Conservation (phyloP, 139 green algal genomes). For the Picochlorum sp. region DNA sequence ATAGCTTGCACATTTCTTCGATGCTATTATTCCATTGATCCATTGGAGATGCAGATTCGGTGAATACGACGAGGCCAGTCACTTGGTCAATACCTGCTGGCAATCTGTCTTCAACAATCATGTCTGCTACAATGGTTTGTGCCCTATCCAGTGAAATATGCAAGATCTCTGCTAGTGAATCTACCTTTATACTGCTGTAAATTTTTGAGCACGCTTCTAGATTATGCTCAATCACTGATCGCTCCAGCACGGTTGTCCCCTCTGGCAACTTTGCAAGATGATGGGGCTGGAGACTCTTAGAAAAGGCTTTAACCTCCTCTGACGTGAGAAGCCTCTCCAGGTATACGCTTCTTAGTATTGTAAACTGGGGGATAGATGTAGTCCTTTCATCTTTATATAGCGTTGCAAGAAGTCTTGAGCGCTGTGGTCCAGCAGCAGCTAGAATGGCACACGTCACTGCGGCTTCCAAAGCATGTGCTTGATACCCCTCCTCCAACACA, state of each 20-base stretch:
- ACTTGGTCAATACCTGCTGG: conserved; percentile 84
- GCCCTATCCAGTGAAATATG: conserved; percentile 57
- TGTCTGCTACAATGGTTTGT: conserved; percentile 69
- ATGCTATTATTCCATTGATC: conserved; percentile 74
- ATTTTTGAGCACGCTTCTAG: conserved; percentile 72
- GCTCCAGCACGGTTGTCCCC: conserved; percentile 76
- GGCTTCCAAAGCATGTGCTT: conserved; percentile 54
- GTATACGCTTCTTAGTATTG: conserved; percentile 93
- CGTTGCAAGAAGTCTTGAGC: conserved; percentile 70
- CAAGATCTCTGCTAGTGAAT: conserved; percentile 80
- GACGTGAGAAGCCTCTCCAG: conserved; percentile 80
- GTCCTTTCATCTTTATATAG: conserved; percentile 93
- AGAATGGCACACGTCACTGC: conserved; percentile 88
- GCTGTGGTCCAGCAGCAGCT: conserved; percentile 79
- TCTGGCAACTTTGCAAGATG: conserved; percentile 65
- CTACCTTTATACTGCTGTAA: conserved; percentile 84
- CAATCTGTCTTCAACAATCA: conserved; percentile 73
- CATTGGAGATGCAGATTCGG: conserved; percentile 45
- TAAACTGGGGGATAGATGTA: conserved; percentile 51
- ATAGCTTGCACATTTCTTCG: no score
- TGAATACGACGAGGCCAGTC: conserved; percentile 69
- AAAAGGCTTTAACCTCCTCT: conserved; percentile 69
- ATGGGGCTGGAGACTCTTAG: conserved; percentile 63
- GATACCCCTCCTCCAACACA: conserved; percentile 41
- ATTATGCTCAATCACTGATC: conserved; percentile 90